Percentiles rank a stretch among this genome's conserved stretches.
These are phyloP conservation scores for Malus sylvestris DNA, from an alignment of 306 rosid genomes.

Conservation along the genomic window DNA sequence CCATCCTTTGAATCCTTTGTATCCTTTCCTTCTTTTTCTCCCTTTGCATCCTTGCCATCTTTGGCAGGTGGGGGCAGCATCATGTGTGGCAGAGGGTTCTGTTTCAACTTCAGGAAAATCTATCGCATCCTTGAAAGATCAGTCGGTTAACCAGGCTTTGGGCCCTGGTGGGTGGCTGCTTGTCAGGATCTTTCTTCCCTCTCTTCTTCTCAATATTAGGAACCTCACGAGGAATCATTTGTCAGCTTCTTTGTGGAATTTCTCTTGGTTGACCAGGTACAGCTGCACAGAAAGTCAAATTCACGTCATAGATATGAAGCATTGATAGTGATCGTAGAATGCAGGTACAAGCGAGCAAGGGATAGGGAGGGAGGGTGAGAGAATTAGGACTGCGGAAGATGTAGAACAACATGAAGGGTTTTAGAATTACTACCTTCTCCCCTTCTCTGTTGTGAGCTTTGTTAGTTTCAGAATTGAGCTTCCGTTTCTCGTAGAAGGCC, in stretches of 20 bases:
- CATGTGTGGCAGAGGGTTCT: constrained; percentile 82
- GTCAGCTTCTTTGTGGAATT: constrained; percentile 94
- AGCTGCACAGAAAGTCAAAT: constrained; percentile 35
- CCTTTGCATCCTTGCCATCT: constrained; percentile 43
- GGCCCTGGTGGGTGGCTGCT: constrained; percentile 66
- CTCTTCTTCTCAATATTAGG: constrained; percentile 83
- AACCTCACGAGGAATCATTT: constrained; percentile 76
- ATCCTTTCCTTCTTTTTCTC: constrained; percentile 20
- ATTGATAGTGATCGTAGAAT: background rate
- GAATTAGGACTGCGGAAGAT: background rate
- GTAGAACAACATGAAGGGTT: background rate
- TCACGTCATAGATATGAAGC: constrained; percentile 14
- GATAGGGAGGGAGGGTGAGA: background rate
- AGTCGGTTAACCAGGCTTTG: constrained; percentile 93
- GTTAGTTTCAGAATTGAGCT: constrained; percentile 62
- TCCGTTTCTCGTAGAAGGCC: constrained; percentile 75
- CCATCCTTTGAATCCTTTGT: background rate
- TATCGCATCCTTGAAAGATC: constrained; percentile 89
- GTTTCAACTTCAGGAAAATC: constrained; percentile 69
- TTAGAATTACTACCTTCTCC: constrained; percentile 56
- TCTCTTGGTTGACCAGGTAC: constrained; percentile 69
- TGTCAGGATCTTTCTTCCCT: constrained; percentile 74
- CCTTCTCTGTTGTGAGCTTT: constrained; percentile 64
- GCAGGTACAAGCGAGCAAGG: background rate
- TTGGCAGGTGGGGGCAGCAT: constrained; percentile 72